phyloP scores from a whole-genome alignment of 768 basidiomycete species.

The Naganishia vishniacii region DNA sequence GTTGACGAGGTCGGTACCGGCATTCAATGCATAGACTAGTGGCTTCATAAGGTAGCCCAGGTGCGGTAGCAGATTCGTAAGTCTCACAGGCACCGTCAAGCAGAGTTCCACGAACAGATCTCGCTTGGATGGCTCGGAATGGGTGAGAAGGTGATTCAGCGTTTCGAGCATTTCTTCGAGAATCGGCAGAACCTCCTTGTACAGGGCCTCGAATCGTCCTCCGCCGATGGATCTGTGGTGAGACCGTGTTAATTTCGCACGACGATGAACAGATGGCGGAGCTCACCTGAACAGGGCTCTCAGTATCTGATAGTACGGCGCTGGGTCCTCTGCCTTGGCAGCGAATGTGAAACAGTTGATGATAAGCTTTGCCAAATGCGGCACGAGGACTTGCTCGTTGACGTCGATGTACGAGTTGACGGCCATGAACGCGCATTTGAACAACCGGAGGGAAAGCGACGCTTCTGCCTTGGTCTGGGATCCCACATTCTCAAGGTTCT shows the following conservation, averaged over 20 bases:
- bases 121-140: conserved; percentile 60
- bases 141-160: conserved; percentile 78
- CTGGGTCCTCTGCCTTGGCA: conserved; percentile 81
- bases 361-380: conserved; percentile 83
- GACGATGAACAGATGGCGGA: conserved; percentile 47
- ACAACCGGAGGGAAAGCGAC: conserved; percentile 77
- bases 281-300: conserved; percentile 88
- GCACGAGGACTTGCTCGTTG: conserved; percentile 90
- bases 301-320: conserved; percentile 86
- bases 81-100: conserved; percentile 87
- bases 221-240: conserved; percentile 58
- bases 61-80: conserved; percentile 92
- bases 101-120: conserved; percentile 97
- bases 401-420: conserved; percentile 64
- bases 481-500: conserved; percentile 72
- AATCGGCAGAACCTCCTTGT: conserved; percentile 91
- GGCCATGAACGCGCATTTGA: conserved; percentile 91
- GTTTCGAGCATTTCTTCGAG: conserved; percentile 96
- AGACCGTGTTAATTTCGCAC: neutral
- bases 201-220: conserved; percentile 85
- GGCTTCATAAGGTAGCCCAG: conserved; percentile 94
- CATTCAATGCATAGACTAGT: conserved; percentile 79
- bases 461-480: conserved; percentile 69
- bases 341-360: conserved; percentile 95
- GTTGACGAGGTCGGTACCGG: conserved; percentile 79